Evolutionary conservation across 2,329 filamentous ascomycete species (phyloP).

Genomic region (Fusarium sp.): DNA sequence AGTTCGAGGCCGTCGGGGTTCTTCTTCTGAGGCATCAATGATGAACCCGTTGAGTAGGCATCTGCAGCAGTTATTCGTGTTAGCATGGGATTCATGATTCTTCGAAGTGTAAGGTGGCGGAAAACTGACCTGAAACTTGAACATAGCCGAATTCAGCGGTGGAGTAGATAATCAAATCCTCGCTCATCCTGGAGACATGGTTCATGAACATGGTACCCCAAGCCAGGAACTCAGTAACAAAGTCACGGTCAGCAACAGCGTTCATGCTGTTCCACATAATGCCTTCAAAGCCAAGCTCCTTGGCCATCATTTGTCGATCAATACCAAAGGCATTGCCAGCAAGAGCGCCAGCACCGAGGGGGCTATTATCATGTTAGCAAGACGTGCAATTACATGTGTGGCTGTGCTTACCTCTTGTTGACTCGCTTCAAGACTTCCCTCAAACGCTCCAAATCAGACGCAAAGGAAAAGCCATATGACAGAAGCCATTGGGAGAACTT

Average conservation of each 20-base stretch:
- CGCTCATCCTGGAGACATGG: conserved; percentile 77
- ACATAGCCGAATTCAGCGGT: conserved; percentile 42
- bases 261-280: conserved; percentile 77
- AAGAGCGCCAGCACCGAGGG: conserved; percentile 44
- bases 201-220: conserved; percentile 77
- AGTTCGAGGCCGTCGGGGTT: conserved; percentile 45
- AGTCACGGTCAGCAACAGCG: conserved; percentile 77
- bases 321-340: conserved; percentile 49
- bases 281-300: conserved; percentile 78
- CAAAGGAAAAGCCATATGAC: conserved; percentile 41
- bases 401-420: conserved; percentile 28
- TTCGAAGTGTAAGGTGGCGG: too few relatives aligned
- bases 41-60: conserved; percentile 28
- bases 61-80: conserved; percentile 6
- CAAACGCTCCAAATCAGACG: conserved; percentile 45
- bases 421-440: conserved; percentile 41
- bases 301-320: conserved; percentile 50
- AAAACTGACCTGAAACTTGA: conserved; percentile 17
- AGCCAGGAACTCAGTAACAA: conserved; percentile 77
- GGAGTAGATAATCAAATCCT: conserved; percentile 73
- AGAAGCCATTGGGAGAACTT: conserved; percentile 42
- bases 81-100: too few relatives aligned
- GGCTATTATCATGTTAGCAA: background rate
- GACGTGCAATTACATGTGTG: fast-evolving
- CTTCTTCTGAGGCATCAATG: conserved; percentile 39